Evolutionary conservation across 2,329 filamentous ascomycete species (phyloP).

Genomic region (Sporothrix protearum): DNA sequence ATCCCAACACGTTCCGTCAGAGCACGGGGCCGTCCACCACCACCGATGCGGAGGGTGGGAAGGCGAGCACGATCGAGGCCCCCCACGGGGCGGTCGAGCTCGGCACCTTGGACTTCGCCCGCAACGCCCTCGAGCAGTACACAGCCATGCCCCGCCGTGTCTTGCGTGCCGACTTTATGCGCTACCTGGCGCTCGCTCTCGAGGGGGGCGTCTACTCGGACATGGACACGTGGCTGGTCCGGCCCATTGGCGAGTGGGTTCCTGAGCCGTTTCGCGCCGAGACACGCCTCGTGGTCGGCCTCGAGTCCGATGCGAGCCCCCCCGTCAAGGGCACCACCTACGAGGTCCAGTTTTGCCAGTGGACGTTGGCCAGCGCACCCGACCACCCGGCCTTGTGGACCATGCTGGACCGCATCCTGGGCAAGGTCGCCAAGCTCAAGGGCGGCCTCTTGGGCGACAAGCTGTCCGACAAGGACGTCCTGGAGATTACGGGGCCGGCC

Average conservation of each 20-base stretch:
- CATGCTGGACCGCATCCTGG: conserved; percentile 33
- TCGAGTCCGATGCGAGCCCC: conserved; percentile 35
- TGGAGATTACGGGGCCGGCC: conserved; percentile 35
- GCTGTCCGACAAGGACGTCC: conserved; percentile 31
- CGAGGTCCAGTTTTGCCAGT: conserved; percentile 38
- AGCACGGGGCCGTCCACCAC: background rate
- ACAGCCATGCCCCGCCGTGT: conserved; percentile 27
- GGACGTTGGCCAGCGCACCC: conserved; percentile 37
- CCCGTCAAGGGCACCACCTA: conserved; percentile 32
- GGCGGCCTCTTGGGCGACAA: conserved; percentile 18
- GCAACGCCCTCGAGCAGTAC: conserved; percentile 26
- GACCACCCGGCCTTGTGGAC: conserved; percentile 34
- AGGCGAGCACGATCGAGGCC: no score
- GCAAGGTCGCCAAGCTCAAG: background rate
- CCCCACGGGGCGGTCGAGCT: background rate
- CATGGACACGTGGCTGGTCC: conserved; percentile 53
- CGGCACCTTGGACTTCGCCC: conserved; percentile 16
- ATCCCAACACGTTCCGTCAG: conserved; percentile 7
- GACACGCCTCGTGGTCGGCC: conserved; percentile 34
- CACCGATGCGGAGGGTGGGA: background rate
- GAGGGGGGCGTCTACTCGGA: conserved; percentile 53
- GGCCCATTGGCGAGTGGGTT: conserved; percentile 41
- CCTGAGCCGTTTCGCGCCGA: conserved; percentile 27
- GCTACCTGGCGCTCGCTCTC: conserved; percentile 33
- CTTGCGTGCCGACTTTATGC: conserved; percentile 31